phyloP scores from a whole-genome alignment of 495 filamentous ascomycete genomes.

The Rhypophila decipiens region DNA sequence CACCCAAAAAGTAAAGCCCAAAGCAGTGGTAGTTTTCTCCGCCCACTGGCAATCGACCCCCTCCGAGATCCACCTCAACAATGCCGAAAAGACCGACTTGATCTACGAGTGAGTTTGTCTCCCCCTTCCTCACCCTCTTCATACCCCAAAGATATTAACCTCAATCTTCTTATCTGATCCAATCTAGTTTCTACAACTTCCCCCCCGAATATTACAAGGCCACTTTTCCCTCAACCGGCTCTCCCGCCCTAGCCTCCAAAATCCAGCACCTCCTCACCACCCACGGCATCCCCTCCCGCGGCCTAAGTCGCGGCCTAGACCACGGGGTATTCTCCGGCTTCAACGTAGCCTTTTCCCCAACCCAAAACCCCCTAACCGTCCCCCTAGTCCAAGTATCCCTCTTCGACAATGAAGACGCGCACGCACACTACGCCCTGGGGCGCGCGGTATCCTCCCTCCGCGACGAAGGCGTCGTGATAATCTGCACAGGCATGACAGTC shows the following conservation, averaged over 20 bases:
- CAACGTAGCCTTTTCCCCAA: conserved; percentile 62
- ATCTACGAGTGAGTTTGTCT: conserved; percentile 66
- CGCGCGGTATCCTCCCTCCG: conserved; percentile 61
- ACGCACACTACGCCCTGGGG: conserved; percentile 66
- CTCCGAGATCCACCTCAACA: conserved; percentile 64
- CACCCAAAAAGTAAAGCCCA: conserved; percentile 70
- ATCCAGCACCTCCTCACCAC: conserved; percentile 54
- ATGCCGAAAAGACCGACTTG: conserved; percentile 59
- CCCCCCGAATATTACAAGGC: conserved; percentile 54
- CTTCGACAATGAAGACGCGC: conserved; percentile 60
- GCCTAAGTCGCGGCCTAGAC: conserved; percentile 64
- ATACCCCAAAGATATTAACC: neutral
- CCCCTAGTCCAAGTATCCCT: conserved; percentile 80
- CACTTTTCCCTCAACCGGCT: conserved; percentile 65
- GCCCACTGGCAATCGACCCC: conserved; percentile 72
- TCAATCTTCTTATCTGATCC: too few species aligned
- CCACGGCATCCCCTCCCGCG: conserved; percentile 58
- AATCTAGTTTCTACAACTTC: conserved; percentile 69
- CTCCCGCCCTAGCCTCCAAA: conserved; percentile 55
- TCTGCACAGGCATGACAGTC: conserved; percentile 80
- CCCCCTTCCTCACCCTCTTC: neutral
- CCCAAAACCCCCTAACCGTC: conserved; percentile 67
- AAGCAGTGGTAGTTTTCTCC: conserved; percentile 79
- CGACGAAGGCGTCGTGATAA: conserved; percentile 65
- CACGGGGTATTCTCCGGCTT: conserved; percentile 78